phyloP scores from a whole-genome alignment of 2,329 filamentous ascomycete genomes.

The Claviceps monticola region DNA sequence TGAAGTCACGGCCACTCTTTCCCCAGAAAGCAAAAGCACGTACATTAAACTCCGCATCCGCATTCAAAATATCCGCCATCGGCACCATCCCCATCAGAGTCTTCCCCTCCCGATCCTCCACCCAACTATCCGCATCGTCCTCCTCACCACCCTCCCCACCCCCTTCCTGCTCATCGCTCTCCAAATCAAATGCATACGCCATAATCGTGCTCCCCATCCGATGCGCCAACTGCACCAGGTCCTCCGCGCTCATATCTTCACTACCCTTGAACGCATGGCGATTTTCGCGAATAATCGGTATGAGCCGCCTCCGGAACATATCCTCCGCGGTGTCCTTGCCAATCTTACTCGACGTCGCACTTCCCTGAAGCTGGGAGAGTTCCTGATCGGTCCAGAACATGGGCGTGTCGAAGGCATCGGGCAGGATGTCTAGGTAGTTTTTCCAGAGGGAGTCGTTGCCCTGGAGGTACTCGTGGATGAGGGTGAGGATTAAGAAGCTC shows the following conservation, averaged over 20 bases:
- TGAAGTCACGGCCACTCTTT: too few relatives aligned
- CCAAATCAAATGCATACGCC: conserved; percentile 83
- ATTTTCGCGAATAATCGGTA: conserved; percentile 35
- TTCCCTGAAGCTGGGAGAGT: conserved; percentile 59
- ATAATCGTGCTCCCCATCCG: conserved; percentile 80
- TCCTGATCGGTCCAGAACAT: conserved; percentile 78
- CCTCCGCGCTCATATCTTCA: conserved; percentile 24
- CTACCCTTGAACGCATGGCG: conserved; percentile 27
- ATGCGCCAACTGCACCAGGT: conserved; percentile 46
- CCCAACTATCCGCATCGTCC: conserved; percentile 49
- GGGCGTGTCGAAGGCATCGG: conserved; percentile 60
- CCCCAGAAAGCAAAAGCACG: conserved; percentile 10
- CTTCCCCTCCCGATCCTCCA: conserved; percentile 46
- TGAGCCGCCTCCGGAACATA: conserved; percentile 45
- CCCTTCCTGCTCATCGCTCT: conserved; percentile 39
- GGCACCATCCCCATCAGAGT: conserved; percentile 74
- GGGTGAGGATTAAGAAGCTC: conserved; percentile 54
- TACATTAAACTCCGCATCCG: conserved; percentile 77
- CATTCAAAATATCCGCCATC: conserved; percentile 80
- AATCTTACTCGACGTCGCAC: conserved; percentile 62
- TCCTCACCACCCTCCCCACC: conserved; percentile 16
- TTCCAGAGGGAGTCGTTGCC: conserved; percentile 54
- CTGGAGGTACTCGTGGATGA: conserved; percentile 62
- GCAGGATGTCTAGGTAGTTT: conserved; percentile 65
- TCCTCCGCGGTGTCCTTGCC: conserved; percentile 58